Conservation (phyloP, 148 eudicot genomes). For the Suaeda aralocaspica region DNA sequence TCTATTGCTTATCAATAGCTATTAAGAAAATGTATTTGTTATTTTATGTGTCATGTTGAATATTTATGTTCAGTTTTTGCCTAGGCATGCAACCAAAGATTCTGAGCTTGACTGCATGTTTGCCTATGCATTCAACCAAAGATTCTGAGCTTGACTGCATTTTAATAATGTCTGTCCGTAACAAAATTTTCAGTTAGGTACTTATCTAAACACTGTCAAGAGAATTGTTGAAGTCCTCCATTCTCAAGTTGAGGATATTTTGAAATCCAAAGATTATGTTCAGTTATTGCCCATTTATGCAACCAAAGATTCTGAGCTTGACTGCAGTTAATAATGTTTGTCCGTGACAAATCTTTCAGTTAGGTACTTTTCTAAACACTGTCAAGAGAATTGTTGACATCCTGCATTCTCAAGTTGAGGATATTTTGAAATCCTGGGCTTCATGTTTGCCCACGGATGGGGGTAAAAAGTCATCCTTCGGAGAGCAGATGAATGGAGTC, state of each 20-base stretch:
- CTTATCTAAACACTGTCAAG: slow-evolving; percentile 69
- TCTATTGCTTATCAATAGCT: too few species aligned
- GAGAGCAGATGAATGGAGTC: slow-evolving; percentile 80
- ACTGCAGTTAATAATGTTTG: background rate
- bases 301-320: background rate
- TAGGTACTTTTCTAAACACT: slow-evolving; percentile 75
- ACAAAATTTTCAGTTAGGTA: slow-evolving; percentile 56
- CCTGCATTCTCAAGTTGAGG: slow-evolving; percentile 69
- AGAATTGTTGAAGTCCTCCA: slow-evolving; percentile 82
- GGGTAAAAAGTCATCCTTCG: slow-evolving; percentile 60
- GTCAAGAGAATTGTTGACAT: slow-evolving; percentile 79
- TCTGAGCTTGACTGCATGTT: too few species aligned
- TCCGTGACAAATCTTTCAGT: slow-evolving; percentile 34
- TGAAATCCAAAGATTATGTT: too few species aligned
- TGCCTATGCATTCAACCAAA: too few species aligned
- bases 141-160: background rate
- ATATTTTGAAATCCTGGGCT: slow-evolving; percentile 75
- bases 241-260: slow-evolving; percentile 62
- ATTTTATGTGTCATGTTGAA: too few species aligned
- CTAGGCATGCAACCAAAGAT: too few species aligned
- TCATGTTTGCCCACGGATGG: slow-evolving; percentile 53
- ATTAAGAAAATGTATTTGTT: too few species aligned
- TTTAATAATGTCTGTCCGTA: background rate
- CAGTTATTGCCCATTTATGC: too few species aligned
- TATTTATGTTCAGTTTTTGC: too few species aligned